Base-by-base conservation (phyloP, 345 rosid species). In the Raphanus sativus region DNA sequence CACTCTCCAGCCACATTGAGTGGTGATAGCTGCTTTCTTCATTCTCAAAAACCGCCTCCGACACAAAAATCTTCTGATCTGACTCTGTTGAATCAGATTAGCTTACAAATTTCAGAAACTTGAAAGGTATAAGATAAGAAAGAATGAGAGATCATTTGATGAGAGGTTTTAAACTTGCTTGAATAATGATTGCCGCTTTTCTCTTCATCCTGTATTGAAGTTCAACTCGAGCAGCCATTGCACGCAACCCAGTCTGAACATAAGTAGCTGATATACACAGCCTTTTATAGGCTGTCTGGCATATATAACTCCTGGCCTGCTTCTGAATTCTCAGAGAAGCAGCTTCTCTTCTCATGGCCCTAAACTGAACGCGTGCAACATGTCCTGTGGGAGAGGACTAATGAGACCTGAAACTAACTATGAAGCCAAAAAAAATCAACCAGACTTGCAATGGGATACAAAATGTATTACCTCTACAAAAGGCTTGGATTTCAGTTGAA, bases 1-100 rank as follows among this genome's bases (percentile, higher is more conserved):
- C 62, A 81, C 87, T 88, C 97, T 88, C 96, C 96, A 91, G 64
- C 87, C 88, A 84, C 94, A 90, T 83, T 91, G 98, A 61, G 85
- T 84, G n/a, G 79, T 58, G 29, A 93, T 83, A 71, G 91, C 91
- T 74, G 93, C 93, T 84, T 86, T 87, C 87, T 85, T 89, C 48
- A 80, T 62, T 81, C 82, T 84, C 52, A 65, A 32, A 81, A 84
- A 92, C 73, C 42, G 78, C 71, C 15, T 65, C 17, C 55, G 84
- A 59, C 84, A 87, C 83, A 91, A 81, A 86, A 69, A 87, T 74
- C 85, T 85, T 81, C 98, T 87, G 73, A 81, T 82, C 40, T 89
- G 89, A 77, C 88, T 84, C 99, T 95, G 88, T 34, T 33, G 55
- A 45, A 81, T 21, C 67, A 62, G 77, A n/a, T n/a, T 4, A 67